Evolutionary conservation across 2,329 filamentous ascomycete genomes (phyloP), one percentile per base, ranked within the genome.

Genomic region (Colletotrichum graminicola): DNA sequence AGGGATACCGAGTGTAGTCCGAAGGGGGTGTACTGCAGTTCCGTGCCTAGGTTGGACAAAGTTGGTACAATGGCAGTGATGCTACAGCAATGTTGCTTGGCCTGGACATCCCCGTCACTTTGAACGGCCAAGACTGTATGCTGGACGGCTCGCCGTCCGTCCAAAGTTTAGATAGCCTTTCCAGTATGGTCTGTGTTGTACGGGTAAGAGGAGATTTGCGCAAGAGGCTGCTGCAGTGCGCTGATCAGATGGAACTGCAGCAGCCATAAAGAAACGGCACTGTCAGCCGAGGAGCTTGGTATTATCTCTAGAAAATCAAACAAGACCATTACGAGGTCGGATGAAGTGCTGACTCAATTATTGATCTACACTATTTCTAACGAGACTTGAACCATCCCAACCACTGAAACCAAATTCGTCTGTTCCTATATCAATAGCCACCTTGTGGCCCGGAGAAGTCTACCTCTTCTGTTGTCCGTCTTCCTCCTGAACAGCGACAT

Each of bases 241-340:
- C 64, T 23, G 57, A 62, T 67, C 68, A 47, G 68, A 71, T 68
- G 65, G 29, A 32, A n/a, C n/a, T 68, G 59, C 59, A 54, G 55
- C 52, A n/a, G 60, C 45, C 69, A 64, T 71, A 64, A 68, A 71
- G 65, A 68, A 68, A 71, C 69, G 54, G 43, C 59, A 55, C 59
- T 45, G 23, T 68, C 69, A 62, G 52, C 54, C 29, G 29, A 34
- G 29, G 52, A 29, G 16, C 26, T 55, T 11, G 18, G 16, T 49
- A 32, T 43, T 69, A 34, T 64, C 65, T 68, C 23, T 60, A 43
- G 34, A 26, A 51, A 65, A n/a, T 36, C 23, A 61, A 54, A 49
- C 34, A 63, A 49, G 12, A 47, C 45, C 32, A 47, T 18, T 47
- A 47, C 41, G 23, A 68, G 59, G 32, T 36, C 45, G 60, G 52